phyloP scores from a whole-genome alignment of 306 rosid species.

The Quillaja saponaria region DNA sequence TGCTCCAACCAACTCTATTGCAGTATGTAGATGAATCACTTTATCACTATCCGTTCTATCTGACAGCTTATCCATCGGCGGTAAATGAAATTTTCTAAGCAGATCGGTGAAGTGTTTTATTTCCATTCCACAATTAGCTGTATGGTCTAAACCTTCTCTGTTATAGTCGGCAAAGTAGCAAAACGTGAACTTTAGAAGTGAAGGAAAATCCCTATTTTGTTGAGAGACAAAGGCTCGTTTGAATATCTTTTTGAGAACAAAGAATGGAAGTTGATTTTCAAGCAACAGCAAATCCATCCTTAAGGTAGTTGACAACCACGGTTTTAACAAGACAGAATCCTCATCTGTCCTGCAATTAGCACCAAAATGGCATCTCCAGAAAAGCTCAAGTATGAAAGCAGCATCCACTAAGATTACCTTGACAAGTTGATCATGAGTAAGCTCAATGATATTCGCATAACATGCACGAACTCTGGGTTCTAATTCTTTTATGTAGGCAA shows the following conservation, averaged over 20 bases:
- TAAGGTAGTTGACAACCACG: background rate
- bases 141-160: rapidly evolving
- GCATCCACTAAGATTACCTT: conserved; percentile 5
- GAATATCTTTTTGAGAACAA: background rate
- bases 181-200: background rate
- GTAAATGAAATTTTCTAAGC: background rate
- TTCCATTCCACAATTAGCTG: background rate
- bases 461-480: background rate
- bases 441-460: background rate
- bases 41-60: rapidly evolving
- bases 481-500: background rate
- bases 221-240: background rate
- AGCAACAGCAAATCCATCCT: background rate
- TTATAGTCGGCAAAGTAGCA: background rate
- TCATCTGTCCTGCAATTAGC: rapidly evolving
- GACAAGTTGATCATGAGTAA: background rate
- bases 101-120: conserved; percentile 14
- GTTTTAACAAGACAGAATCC: background rate
- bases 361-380: background rate
- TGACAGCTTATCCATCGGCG: too few relatives aligned
- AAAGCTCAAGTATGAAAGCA: conserved; percentile 8
- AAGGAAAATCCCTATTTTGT: background rate
- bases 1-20: background rate
- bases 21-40: rapidly evolving
- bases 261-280: conserved; percentile 29